Evolutionary conservation across 306 rosid genomes (phyloP), one percentile per base, ranked within the genome.

Genomic region (Dalbergia cultrata): DNA sequence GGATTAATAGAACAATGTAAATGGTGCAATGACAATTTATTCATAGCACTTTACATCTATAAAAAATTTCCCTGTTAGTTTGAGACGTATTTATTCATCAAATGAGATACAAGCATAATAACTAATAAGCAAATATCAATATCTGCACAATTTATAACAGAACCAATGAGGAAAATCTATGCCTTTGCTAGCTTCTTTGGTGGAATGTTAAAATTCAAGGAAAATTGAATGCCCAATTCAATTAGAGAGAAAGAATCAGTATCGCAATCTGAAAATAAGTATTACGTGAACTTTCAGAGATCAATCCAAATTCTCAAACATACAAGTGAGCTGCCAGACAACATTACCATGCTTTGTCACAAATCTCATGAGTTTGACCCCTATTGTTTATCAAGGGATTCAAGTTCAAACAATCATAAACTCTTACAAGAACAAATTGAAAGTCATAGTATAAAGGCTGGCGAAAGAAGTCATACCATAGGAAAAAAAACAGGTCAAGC

Each of bases 351-450:
- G 47, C 47, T 43, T 7, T 9, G 47, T 9, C 47, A 43, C 47
- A 61, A 4, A 47, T 47, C n/a, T 10, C 16, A 47, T 47, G 53
- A 47, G 10, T 47, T 47, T 26, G 44, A 70, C 11, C 5, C 61
- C 13, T 18, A 17, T 22, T 37, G 39, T 49, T 22, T 59, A 35
- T 49, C 41, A 37, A 58, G 41, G n/a, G 33, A 66, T 81, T 67
- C 37, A 63, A 31, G 71, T 52, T 64, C 26, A 67, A 52, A 56
- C 67, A 59, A 82, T 61, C 43, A 52, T 26, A 4, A 41, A 70
- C 44, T 43, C 17, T 33, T 41, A 26, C 63, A 53, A 77, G 17
- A 17, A 53, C 63, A 49, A 64, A 81, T 37, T 2, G 65, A 59
- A 60, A 43, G 71, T 11, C 65, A 68, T 43, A 16, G 66, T 31